A percentile compares a stretch with the other conserved stretches of the same genome.
These are phyloP conservation scores for Phytophthora cryptogea DNA, from an alignment of 352 stramenopile species.

Conservation along the genomic window DNA sequence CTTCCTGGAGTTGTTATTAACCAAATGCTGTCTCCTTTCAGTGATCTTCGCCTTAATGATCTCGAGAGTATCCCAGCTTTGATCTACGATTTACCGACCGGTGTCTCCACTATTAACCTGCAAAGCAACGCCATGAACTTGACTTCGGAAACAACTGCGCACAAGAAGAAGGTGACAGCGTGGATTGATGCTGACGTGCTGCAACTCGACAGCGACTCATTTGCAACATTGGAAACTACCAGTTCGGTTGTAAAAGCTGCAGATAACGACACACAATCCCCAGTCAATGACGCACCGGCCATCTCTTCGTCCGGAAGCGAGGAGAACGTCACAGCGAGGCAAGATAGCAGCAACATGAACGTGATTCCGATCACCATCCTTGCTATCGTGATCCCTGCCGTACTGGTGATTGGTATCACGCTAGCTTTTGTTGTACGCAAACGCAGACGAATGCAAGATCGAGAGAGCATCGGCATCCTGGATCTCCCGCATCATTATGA, in stretches of 20 bases:
- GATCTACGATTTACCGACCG: conserved; percentile 15
- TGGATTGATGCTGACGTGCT: conserved; percentile 44
- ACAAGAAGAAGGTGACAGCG: conserved; percentile 30
- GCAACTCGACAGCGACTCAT: conserved; percentile 35
- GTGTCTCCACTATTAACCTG: conserved; percentile 42
- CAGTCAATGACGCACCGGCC: neutral
- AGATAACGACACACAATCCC: neutral
- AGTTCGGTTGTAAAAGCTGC: neutral
- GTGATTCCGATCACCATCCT: conserved; percentile 24
- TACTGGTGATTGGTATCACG: conserved; percentile 18
- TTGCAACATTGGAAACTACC: conserved; percentile 5
- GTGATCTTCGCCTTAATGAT: conserved; percentile 52
- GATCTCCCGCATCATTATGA: conserved; percentile 29
- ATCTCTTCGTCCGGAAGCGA: conserved; percentile 12
- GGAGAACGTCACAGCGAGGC: conserved; percentile 7
- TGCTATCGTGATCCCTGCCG: conserved; percentile 22
- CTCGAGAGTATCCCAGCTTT: conserved; percentile 21
- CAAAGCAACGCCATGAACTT: conserved; percentile 45
- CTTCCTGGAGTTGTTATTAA: neutral
- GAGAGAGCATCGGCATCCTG: conserved; percentile 26
- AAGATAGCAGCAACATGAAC: conserved; percentile 3
- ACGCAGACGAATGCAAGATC: conserved; percentile 22
- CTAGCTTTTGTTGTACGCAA: conserved; percentile 25
- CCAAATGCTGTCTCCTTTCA: conserved; percentile 13
- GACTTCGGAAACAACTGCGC: conserved; percentile 25